Evolutionary conservation across 2,329 filamentous ascomycete species (phyloP), one percentile per base, ranked within the genome.

Genomic region (Chaetomiaceae sp.): DNA sequence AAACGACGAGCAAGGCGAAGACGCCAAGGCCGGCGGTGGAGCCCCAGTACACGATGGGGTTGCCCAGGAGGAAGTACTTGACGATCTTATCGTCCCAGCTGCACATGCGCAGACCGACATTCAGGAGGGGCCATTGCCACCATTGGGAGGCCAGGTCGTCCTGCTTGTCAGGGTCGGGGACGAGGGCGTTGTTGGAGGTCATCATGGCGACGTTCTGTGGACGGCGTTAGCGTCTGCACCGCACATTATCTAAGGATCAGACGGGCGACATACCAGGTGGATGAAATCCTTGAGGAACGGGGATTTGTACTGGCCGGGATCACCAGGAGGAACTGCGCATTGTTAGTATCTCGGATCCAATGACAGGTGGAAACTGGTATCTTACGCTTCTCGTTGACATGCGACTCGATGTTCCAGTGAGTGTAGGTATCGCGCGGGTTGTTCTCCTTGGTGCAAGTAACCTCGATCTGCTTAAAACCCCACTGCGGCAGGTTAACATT

Each of bases 401-500:
- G 94, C 51, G 89, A 86, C 75, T 99, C 94, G 30, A 99, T 86
- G 73, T 99, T 99, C 94, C 94, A 99, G 75, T 97, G 94, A 8
- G 94, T 99, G 71, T 95, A 97, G 36, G 90, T 82, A 69, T 99
- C 94, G 49, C 85, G 82, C 6, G 91, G 90, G 65, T 92, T 94
- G 76, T 96, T 96, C 62, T 87, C 82, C 77, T 95, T 96, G 61
- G 86, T 85, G 72, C 94, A 99, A 23, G 90, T 95, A 32, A 94
- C 91, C 74, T 99, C 94, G 61, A 99, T 97, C 74, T 99, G 94
- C 76, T 97, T 96, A 80, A 99, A 99, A 69, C 94, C 94, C 94
- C 94, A 99, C 69, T 97, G 94, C 47, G 94, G 94, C 59, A 99
- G 79, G 72, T 97, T 99, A 64, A 90, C 87, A 65, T 95, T 99